Conservation (phyloP, 441 rosid species). For the Geranium incanum region DNA sequence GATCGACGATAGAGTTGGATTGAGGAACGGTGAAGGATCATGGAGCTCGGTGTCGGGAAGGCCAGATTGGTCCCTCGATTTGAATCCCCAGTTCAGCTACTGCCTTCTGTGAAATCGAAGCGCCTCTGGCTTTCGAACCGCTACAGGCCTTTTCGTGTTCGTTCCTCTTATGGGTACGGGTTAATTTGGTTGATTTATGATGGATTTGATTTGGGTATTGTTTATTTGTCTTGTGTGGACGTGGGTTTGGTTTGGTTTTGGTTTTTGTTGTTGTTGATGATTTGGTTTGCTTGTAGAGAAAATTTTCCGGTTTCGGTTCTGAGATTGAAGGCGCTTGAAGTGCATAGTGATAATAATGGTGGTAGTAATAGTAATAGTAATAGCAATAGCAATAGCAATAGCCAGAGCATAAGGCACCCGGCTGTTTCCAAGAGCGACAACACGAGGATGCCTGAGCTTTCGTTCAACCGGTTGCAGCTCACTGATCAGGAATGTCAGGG, state of each 20-base stretch:
- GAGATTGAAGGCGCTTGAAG: background rate
- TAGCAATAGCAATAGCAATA: background rate
- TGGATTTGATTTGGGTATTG: background rate
- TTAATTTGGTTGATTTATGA: background rate
- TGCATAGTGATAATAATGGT: background rate
- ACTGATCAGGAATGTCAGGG: constrained; percentile 7
- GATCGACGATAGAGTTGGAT: background rate
- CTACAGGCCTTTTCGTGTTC: background rate
- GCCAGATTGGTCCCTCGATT: background rate
- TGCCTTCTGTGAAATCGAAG: background rate
- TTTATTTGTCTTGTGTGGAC: background rate
- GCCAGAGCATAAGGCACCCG: constrained; percentile 2
- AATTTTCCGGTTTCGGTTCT: constrained; percentile 3
- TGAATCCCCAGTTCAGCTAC: background rate
- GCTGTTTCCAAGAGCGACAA: constrained; percentile 3
- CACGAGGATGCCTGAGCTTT: background rate
- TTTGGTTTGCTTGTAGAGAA: background rate
- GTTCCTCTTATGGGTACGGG: constrained; percentile 1
- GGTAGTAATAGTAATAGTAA: background rate
- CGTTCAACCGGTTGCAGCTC: constrained; percentile 3
- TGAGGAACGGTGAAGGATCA: constrained; percentile 3
- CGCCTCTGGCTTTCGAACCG: background rate
- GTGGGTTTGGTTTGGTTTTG: background rate
- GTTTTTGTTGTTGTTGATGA: background rate
- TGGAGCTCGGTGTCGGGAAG: background rate